Conservation (phyloP, 371 early-diverging fungal species). For the Syncephalastrum racemosum region DNA sequence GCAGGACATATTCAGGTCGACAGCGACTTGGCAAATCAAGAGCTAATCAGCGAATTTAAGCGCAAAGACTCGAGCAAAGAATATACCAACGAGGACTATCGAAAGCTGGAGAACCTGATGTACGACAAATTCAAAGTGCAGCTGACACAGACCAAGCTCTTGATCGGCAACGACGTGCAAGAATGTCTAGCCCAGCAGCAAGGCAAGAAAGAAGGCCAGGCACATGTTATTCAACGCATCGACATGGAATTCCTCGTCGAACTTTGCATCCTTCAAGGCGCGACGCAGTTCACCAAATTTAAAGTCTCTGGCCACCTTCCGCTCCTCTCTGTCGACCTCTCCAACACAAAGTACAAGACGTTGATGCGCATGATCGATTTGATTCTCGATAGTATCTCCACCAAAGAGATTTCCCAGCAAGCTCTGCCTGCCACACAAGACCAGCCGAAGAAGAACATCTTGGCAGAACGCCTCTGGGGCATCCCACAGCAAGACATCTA, state of each 20-base stretch:
- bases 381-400: constrained; percentile 41
- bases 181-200: constrained; percentile 65
- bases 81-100: constrained; percentile 53
- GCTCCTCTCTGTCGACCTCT: constrained; percentile 72
- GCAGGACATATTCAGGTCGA: constrained; percentile 79
- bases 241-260: constrained; percentile 70
- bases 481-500: constrained; percentile 15
- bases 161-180: constrained; percentile 61
- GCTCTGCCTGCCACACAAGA: no score
- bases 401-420: neutral
- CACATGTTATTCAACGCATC: constrained; percentile 74
- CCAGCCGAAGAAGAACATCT: constrained; percentile 11
- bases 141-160: constrained; percentile 64
- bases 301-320: constrained; percentile 76
- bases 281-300: constrained; percentile 62
- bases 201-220: constrained; percentile 21
- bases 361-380: constrained; percentile 77
- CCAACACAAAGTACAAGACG: constrained; percentile 80
- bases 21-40: constrained; percentile 67
- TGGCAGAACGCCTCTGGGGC: constrained; percentile 26
- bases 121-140: constrained; percentile 81
- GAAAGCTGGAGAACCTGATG: constrained; percentile 63
- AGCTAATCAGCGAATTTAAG: constrained; percentile 58
- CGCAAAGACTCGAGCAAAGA: constrained; percentile 44
- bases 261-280: constrained; percentile 73